Base-by-base conservation (phyloP, 148 eudicot species). In the Rhododendron simsii region DNA sequence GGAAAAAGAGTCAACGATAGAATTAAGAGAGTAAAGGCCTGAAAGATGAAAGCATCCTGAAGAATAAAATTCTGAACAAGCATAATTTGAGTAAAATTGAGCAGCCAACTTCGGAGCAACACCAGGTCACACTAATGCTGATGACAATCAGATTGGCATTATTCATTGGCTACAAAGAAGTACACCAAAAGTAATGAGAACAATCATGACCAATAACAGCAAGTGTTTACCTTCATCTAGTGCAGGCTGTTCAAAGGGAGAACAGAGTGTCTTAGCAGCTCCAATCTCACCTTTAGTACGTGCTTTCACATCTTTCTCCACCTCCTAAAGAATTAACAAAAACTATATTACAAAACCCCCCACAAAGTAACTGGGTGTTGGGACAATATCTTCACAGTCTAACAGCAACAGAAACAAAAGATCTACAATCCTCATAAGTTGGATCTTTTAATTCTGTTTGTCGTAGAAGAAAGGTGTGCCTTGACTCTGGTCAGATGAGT, bases 241-340 rank as follows among this genome's bases (percentile, higher is more conserved):
- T 88, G 85, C 92, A 45, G 99, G 98, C 93, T 97, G 99, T 65
- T 95, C 98, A 88, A 97, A 93, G 61, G 99, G 99, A 59, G 99
- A 88, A 80, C 99, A 97, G 7, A 97, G 89, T 18, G 98, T 92
- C 92, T 97, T 97, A 0, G 96, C 98, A 39, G 99, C 99, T 80
- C 99, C 99, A 82, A 88, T 92, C 81, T 97, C 99, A 74, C 98
- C 99, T 89, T 97, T 97, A 35, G 99, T 95, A 81, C 98, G 89
- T 67, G 94, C 84, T 89, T 97, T 97, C 55, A 97, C 99, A 83
- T 94, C 95, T 85, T 93, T 94, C 92, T 97, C 99, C 65, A 95
- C 99, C 78, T 97, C 99, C 99, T 97, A 84, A 7, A 85, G 41
- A 23, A 86, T 80, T n/a, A 55, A 37, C 39, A 86, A 71, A 81